Evolutionary conservation across 2,329 filamentous ascomycete species (phyloP).

Genomic region (Leptographium wingfieldii): DNA sequence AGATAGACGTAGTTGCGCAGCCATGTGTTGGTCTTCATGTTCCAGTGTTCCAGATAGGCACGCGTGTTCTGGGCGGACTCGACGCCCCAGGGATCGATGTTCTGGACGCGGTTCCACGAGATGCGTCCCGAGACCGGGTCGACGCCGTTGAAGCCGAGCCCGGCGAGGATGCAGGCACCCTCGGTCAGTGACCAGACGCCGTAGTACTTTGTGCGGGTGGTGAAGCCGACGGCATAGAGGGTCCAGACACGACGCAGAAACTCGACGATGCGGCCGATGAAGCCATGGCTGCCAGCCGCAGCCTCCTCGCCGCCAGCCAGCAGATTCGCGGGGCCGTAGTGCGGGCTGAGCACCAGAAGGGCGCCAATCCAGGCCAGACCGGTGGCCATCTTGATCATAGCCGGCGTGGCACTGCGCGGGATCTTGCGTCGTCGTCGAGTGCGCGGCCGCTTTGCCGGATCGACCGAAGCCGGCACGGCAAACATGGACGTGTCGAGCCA

Average conservation of each 20-base stretch:
- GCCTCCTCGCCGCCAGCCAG: conserved; percentile 40
- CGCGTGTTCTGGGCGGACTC: conserved; percentile 91
- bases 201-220: conserved; percentile 85
- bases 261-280: conserved; percentile 29
- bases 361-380: conserved; percentile 69
- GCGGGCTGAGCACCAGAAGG: conserved; percentile 53
- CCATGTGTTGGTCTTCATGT: conserved; percentile 98
- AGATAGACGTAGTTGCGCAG: conserved; percentile 91
- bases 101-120: conserved; percentile 80
- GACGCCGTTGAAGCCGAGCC: conserved; percentile 87
- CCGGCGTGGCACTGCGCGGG: conserved; percentile 78
- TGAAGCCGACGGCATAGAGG: conserved; percentile 73
- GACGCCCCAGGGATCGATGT: conserved; percentile 75
- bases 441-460: conserved; percentile 71
- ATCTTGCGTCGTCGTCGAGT: conserved; percentile 87
- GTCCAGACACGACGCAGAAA: conserved; percentile 64
- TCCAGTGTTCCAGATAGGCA: conserved; percentile 85
- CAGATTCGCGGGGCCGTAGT: conserved; percentile 42
- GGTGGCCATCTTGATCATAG: conserved; percentile 57
- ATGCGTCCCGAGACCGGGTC: conserved; percentile 75
- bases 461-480: conserved; percentile 66
- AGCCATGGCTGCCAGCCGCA: conserved; percentile 43
- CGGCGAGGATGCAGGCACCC: conserved; percentile 85
- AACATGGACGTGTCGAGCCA: conserved; percentile 97
- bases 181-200: conserved; percentile 91